These are phyloP conservation scores for Ceratocystis diversiconidia DNA, from an alignment of 2,329 filamentous ascomycete genomes.

Conservation along the genomic window DNA sequence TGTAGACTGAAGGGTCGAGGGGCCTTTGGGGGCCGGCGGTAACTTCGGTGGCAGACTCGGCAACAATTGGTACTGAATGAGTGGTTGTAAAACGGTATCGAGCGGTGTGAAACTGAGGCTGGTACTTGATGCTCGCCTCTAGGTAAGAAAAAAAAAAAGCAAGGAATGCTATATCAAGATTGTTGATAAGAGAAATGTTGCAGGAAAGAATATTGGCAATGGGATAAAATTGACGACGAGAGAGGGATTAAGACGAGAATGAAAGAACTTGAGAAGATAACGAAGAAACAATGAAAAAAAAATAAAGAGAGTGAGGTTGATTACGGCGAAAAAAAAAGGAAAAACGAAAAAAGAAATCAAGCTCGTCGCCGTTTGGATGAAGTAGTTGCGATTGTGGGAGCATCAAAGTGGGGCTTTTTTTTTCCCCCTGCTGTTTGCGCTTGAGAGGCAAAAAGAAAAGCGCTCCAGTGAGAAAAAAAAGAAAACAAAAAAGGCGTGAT, in stretches of 20 bases:
- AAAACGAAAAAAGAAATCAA: not conserved
- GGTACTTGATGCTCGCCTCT: not conserved
- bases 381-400: conserved; percentile 2
- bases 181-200: not conserved
- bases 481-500: not conserved
- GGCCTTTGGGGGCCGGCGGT: not conserved
- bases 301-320: not conserved
- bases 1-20: not conserved
- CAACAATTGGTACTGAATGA: not conserved
- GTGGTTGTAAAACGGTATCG: not conserved
- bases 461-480: not conserved
- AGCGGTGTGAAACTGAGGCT: not conserved
- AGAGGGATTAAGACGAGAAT: not conserved
- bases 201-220: not conserved
- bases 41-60: not conserved
- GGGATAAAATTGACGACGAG: not conserved
- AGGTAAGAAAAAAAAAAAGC: not conserved
- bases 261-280: not conserved
- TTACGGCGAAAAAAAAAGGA: not conserved
- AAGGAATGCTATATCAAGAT: not conserved
- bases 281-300: not conserved
- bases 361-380: not conserved
- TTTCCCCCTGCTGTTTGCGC: not conserved
- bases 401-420: not conserved
- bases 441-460: not conserved